phyloP scores from a whole-genome alignment of 345 rosid genomes.

The Litchi chinensis region DNA sequence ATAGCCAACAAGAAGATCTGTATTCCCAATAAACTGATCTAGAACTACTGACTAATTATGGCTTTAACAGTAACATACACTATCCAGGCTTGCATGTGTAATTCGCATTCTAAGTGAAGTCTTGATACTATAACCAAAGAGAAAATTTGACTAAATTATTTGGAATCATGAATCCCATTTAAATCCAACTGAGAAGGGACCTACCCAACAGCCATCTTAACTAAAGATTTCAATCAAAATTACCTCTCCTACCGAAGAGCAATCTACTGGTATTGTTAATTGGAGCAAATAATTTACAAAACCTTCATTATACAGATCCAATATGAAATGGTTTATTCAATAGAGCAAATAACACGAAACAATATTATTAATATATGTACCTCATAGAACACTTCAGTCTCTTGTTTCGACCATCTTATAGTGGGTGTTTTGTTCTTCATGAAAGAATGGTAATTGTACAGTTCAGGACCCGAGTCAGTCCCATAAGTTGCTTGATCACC shows the following conservation, averaged over 20 bases:
- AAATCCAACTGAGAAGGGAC: background rate
- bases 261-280: background rate
- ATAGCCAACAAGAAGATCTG: background rate
- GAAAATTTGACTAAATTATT: background rate
- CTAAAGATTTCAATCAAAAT: background rate
- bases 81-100: background rate
- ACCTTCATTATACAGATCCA: background rate
- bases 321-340: background rate
- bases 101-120: background rate
- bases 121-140: background rate
- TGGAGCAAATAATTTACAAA: conserved; percentile 1
- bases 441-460: conserved; percentile 66
- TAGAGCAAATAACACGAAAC: background rate
- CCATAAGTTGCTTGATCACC: conserved; percentile 24
- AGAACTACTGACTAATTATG: background rate
- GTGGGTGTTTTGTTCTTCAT: conserved; percentile 60
- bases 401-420: conserved; percentile 78
- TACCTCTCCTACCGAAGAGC: background rate
- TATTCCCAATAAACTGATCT: background rate
- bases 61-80: background rate
- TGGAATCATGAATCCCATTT: background rate
- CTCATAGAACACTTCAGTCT: conserved; percentile 81
- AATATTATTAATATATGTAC: conserved; percentile 26
- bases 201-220: background rate
- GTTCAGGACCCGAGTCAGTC: conserved; percentile 25